These are phyloP conservation scores for Lactarius pseudohatsudake DNA, from an alignment of 768 basidiomycete species.

Conservation along the genomic window DNA sequence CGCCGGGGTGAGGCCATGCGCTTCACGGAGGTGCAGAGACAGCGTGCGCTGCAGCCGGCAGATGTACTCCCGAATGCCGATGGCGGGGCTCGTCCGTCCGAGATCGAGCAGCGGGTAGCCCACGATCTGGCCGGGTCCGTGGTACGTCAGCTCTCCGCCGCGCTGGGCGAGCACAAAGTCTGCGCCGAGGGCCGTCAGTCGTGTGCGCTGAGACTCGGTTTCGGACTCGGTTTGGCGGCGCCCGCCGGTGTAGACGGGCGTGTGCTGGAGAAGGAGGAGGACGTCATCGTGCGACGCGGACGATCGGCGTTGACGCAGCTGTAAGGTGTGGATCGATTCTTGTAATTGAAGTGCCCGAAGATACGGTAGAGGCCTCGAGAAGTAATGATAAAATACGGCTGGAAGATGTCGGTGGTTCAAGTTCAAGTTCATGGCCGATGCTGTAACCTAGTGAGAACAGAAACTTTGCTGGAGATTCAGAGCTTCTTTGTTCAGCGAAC, in stretches of 20 bases:
- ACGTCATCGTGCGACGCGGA: constrained; percentile 50
- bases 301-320: constrained; percentile 52
- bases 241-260: constrained; percentile 95
- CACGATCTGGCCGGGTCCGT: constrained; percentile 96
- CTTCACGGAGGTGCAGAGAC: constrained; percentile 56
- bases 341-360: constrained; percentile 64
- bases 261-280: constrained; percentile 82
- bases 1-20: constrained; percentile 55
- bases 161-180: constrained; percentile 81
- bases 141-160: constrained; percentile 94
- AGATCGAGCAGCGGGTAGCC: constrained; percentile 95
- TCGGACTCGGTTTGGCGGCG: constrained; percentile 72
- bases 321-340: constrained; percentile 65
- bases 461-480: background rate
- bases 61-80: constrained; percentile 79
- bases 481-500: background rate
- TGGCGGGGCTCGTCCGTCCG: constrained; percentile 68
- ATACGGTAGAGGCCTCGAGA: constrained; percentile 79
- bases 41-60: constrained; percentile 77
- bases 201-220: constrained; percentile 55
- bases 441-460: background rate
- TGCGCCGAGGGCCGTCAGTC: constrained; percentile 77
- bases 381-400: constrained; percentile 77
- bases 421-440: background rate
- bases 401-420: constrained; percentile 37